Evolutionary conservation across 306 rosid genomes (phyloP), one percentile per base, ranked within the genome.

Genomic region (Vigna unguiculata): DNA sequence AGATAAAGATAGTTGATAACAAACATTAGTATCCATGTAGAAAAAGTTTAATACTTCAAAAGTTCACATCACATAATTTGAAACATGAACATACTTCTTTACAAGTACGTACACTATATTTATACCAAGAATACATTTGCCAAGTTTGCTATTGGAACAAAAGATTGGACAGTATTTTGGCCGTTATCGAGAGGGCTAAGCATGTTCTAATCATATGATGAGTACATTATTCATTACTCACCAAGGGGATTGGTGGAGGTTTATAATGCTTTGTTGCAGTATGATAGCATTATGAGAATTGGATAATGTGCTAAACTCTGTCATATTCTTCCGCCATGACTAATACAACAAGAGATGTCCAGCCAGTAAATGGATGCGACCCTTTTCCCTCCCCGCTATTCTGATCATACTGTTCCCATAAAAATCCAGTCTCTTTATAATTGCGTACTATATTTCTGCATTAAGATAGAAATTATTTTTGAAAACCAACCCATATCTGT

Each of bases 381-480:
- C 99, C 99, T 77, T 95, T 90, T 72, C 99, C 99, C 58, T 87
- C 83, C 3, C 99, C 99, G 6, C 85, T 88, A 76, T 51, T 60
- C 81, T 92, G 97, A 60, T 95, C 97, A 25, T 85, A 95, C 69
- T 95, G 97, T 82, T 95, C 99, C 97, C 97, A 92, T 46, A 95
- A 62, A 72, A 68, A 95, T 68, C 99, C 97, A 28, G 83, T 90
- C 76, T 82, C 74, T 49, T 82, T 71, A 75, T 89, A 90, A 69
- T 90, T 95, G 63, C 76, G 80, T 12, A 92, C 99, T 79, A 85
- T 85, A 70, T 85, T 85, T 72, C 88, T 85, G 82, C 78, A 71
- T 8, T 19, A 43, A 22, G 51, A 9, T 22, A 4, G 48, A 52
- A 68, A 16, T 7, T 32, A 61, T 6, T 40, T 34, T 13, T 43